Conservation (phyloP, 495 filamentous ascomycete species). For the Daldinia bambusicola region DNA sequence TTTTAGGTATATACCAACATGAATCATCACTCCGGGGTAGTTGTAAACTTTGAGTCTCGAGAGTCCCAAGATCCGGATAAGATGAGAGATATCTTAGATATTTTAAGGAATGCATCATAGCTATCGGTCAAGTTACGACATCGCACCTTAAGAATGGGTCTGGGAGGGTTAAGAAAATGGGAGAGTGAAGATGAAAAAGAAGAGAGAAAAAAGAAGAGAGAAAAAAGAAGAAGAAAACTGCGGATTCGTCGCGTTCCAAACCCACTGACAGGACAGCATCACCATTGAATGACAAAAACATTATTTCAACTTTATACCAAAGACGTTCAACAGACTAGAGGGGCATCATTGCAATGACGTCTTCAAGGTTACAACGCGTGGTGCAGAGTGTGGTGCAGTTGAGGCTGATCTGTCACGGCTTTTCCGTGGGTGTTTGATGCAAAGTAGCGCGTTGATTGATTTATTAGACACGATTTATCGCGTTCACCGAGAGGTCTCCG, state of each 20-base stretch:
- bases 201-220: too few species aligned
- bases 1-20: background rate
- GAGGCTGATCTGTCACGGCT: constrained; percentile 34
- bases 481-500: constrained; percentile 46
- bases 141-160: background rate
- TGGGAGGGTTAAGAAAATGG: too few species aligned
- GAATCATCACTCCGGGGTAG: background rate
- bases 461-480: constrained; percentile 34
- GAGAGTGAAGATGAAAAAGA: too few species aligned
- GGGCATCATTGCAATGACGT: constrained; percentile 19
- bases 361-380: constrained; percentile 13
- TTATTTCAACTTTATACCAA: background rate
- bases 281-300: background rate
- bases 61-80: background rate
- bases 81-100: background rate
- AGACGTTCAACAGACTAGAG: background rate
- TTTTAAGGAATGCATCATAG: background rate
- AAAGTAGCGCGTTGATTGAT: constrained; percentile 27
- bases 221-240: too few species aligned
- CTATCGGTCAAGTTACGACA: background rate
- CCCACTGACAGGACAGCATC: background rate
- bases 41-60: background rate
- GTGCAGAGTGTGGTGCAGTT: background rate
- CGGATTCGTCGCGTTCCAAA: background rate
- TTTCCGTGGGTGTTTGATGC: constrained; percentile 24